These are phyloP conservation scores for Salix viminalis DNA, from an alignment of 345 rosid genomes.

Conservation along the genomic window DNA sequence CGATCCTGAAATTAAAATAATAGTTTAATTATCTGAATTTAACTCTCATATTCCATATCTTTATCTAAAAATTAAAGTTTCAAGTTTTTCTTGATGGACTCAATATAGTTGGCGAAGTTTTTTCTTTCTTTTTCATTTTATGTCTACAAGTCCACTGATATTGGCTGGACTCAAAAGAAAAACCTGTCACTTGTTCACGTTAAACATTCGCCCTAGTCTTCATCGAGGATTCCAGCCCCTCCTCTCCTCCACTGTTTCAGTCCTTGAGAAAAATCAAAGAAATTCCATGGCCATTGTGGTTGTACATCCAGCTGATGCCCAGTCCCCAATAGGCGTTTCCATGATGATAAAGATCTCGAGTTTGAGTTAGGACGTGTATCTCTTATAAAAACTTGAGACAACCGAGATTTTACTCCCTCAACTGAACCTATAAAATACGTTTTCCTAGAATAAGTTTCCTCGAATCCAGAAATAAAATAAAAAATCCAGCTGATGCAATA, in stretches of 20 bases:
- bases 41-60: neutral
- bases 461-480: too few species aligned
- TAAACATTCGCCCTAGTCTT: neutral
- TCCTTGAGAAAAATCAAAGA: neutral
- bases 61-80: neutral
- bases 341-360: too few species aligned
- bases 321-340: too few species aligned
- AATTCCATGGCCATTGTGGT: neutral
- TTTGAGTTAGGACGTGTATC: too few species aligned
- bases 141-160: neutral
- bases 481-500: too few species aligned
- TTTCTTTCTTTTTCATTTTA: neutral
- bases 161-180: neutral
- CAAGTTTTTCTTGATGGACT: neutral
- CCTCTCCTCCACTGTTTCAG: neutral
- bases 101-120: too few species aligned
- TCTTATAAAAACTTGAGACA: fast-evolving
- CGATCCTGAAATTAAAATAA: neutral
- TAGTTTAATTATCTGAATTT: neutral
- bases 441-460: too few species aligned
- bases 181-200: neutral
- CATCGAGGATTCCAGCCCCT: neutral
- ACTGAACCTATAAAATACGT: fast-evolving
- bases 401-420: fast-evolving
- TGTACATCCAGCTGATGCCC: neutral